A percentile compares a stretch with the other conserved stretches of the same genome.
These are phyloP conservation scores for Albophoma yamanashiensis DNA, from an alignment of 2,329 filamentous ascomycete genomes.

Conservation along the genomic window DNA sequence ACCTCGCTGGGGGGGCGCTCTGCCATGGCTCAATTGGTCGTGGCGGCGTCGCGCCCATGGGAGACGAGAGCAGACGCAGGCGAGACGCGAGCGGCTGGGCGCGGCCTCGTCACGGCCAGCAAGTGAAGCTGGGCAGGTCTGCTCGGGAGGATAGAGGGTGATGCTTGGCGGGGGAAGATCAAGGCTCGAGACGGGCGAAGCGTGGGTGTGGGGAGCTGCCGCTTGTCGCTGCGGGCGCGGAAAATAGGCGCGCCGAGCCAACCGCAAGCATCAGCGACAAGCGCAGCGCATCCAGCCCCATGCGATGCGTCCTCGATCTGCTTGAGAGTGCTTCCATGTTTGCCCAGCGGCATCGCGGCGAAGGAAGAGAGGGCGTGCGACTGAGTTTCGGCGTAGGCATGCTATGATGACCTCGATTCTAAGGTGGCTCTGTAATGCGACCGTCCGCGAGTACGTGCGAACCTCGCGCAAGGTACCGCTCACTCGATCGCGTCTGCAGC, in stretches of 20 bases:
- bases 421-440: neutral
- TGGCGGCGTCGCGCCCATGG: slow-evolving; percentile 32
- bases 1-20: slow-evolving; percentile 32
- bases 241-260: neutral
- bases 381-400: neutral
- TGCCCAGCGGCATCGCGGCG: neutral
- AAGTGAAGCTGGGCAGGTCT: neutral
- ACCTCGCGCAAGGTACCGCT: too few species aligned
- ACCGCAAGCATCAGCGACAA: neutral
- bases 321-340: neutral
- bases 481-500: too few species aligned
- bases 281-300: neutral
- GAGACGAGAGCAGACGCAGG: slow-evolving; percentile 9
- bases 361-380: neutral
- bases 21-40: slow-evolving; percentile 37
- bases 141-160: neutral
- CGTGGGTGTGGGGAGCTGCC: neutral
- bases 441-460: neutral
- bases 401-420: neutral
- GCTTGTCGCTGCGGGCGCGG: neutral
- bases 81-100: neutral
- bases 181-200: neutral
- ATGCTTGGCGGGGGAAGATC: neutral
- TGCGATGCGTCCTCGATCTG: neutral
- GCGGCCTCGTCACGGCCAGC: neutral